Evolutionary conservation across 805 yeast species (phyloP), one percentile per base, ranked within the genome.

Genomic region (Candida peoriensis): DNA sequence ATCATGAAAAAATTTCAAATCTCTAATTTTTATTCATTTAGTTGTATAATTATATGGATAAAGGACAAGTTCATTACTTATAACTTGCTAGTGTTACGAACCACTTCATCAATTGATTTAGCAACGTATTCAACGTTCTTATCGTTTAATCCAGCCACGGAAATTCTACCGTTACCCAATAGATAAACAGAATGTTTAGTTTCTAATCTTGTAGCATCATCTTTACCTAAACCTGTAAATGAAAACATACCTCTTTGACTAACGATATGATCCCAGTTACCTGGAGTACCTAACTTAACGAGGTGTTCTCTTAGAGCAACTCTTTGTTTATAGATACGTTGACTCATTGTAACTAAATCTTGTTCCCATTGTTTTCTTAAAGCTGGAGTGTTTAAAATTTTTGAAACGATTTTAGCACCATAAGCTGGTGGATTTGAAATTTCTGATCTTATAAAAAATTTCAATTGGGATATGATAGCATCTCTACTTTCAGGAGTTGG

Each of bases 201-300:
- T 52, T 86, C 95, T 42, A 89, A 70, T 46, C 83, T 72, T 33
- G 70, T 72, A 36, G 83, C 95, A 76, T 86, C 90, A 21, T 74
- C 81, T 20, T 81, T 66, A 6, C 72, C 63, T 50, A 90, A 72
- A 2, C 96, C 98, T 20, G 97, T 90, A 66, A 80, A 90, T 23
- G 96, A 87, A 60, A 90, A 90, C 97, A 90, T 90, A 50, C 98
- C 98, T 43, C 85, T 82, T 68, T 93, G 98, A 44, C 70, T 68
- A 30, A 78, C 81, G 52, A 90, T 85, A 63, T 90, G 97, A 47
- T 77, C 82, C 97, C 97, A 90, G 50, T 69, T 74, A 31, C 96
- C 96, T 20, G 96, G 95, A 17, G 97, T 87, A 16, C 64, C 63
- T 43, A 85, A 74, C 34, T 62, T 60, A 33, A 71, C 72, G 42